Conservation (phyloP, 371 early-diverging fungal genomes). For the Mortierella sp. region DNA sequence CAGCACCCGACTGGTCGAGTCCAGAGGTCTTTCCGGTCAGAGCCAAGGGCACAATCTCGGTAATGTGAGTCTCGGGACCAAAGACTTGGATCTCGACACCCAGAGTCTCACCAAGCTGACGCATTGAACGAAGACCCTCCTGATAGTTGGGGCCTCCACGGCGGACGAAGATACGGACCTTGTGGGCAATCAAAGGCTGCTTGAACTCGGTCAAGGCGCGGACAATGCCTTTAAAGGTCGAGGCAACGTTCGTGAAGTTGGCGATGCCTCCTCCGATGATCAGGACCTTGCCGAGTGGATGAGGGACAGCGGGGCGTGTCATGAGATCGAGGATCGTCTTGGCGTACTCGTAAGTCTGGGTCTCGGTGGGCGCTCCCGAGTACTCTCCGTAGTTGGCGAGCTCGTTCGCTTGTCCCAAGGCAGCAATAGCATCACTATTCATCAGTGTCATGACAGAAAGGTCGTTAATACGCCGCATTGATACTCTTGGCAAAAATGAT, state of each 20-base stretch:
- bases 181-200: slow-evolving; percentile 86
- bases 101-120: slow-evolving; percentile 91
- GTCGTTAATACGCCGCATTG: no score
- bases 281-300: slow-evolving; percentile 93
- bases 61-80: slow-evolving; percentile 98
- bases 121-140: slow-evolving; percentile 96
- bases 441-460: no score
- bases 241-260: slow-evolving; percentile 98
- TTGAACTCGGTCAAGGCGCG: slow-evolving; percentile 94
- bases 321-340: slow-evolving; percentile 97
- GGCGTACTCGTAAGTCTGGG: slow-evolving; percentile 98
- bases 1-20: slow-evolving; percentile 44
- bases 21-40: slow-evolving; percentile 69
- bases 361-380: slow-evolving; percentile 98
- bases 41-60: slow-evolving; percentile 96
- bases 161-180: slow-evolving; percentile 94
- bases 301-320: slow-evolving; percentile 83
- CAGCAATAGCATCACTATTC: slow-evolving; percentile 94
- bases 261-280: slow-evolving; percentile 99
- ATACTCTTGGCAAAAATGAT: no score
- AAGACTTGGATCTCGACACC: slow-evolving; percentile 95
- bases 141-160: slow-evolving; percentile 99
- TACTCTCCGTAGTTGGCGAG: slow-evolving; percentile 99
- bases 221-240: slow-evolving; percentile 98
- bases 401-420: slow-evolving; percentile 91